A percentile compares a stretch with the other conserved stretches of the same genome.
phyloP scores from a whole-genome alignment of 1,284 basidiomycete genomes.

The Rhodotorula sp. region DNA sequence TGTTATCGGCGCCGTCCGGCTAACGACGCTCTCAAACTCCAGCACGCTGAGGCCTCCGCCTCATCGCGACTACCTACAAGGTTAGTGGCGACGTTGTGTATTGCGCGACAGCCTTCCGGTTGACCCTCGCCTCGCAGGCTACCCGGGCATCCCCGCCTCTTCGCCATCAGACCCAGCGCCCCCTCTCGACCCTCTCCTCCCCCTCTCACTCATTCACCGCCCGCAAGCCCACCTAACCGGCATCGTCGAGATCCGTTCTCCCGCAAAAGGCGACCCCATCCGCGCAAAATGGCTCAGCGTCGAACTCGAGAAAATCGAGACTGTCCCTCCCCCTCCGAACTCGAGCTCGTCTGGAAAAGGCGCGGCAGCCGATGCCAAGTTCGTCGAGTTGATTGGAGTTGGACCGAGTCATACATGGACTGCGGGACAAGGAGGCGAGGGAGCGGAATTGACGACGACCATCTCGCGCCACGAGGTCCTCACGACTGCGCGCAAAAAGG shows the following conservation, averaged over 20 bases:
- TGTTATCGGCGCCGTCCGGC: rapidly evolving
- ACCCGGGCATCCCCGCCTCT: constrained; percentile 27
- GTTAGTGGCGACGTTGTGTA: not conserved
- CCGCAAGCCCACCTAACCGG: constrained; percentile 17
- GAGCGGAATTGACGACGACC: not conserved
- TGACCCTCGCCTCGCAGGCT: constrained; percentile 2
- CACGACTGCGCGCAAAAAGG: constrained; percentile 2
- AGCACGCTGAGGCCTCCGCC: constrained; percentile 9
- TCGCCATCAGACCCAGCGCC: not conserved
- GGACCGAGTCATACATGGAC: constrained; percentile 32
- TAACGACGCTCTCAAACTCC: not conserved
- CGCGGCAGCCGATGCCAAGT: not conserved
- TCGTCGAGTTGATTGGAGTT: constrained; percentile 34
- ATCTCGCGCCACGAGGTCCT: not conserved
- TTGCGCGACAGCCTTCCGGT: not conserved
- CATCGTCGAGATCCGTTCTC: constrained; percentile 21
- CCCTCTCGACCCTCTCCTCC: constrained; percentile 13
- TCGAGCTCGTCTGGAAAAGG: not conserved
- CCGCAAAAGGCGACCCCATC: constrained; percentile 2
- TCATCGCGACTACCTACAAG: constrained; percentile 11
- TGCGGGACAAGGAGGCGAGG: constrained; percentile 5
- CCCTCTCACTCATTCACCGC: constrained; percentile 13
- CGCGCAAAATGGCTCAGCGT: constrained; percentile 21
- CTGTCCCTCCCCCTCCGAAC: constrained; percentile 4
- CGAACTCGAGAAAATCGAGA: constrained; percentile 35